phyloP scores from a whole-genome alignment of 257 asterid genomes.

The Cordia subcordata region DNA sequence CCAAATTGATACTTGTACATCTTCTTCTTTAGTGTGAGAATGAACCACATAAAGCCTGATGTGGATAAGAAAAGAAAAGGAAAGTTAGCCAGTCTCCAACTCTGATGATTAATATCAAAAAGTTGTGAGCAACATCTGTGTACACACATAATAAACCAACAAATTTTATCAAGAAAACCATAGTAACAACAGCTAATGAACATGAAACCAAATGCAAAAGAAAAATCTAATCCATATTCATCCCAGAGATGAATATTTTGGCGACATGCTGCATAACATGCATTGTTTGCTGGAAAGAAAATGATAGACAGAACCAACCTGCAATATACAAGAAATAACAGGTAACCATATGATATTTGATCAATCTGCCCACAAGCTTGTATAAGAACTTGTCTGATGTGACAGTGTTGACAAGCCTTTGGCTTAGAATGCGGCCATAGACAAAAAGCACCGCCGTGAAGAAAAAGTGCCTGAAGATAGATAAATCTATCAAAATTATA shows the following conservation, averaged over 20 bases:
- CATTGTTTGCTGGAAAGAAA: too few species aligned
- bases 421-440: conserved; percentile 82
- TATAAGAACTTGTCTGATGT: conserved; percentile 62
- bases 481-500: not conserved
- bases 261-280: too few species aligned
- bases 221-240: too few species aligned
- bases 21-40: conserved; percentile 79
- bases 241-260: too few species aligned
- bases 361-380: conserved; percentile 61
- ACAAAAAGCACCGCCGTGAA: conserved; percentile 82
- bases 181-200: too few species aligned
- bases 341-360: conserved; percentile 91
- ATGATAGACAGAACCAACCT: conserved; percentile 34
- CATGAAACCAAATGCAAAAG: too few species aligned
- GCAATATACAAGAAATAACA: conserved; percentile 79
- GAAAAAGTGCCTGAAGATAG: conserved; percentile 70
- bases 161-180: too few species aligned
- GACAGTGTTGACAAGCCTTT: conserved; percentile 79
- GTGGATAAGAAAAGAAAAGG: too few species aligned
- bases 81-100: too few species aligned
- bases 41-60: conserved; percentile 90
- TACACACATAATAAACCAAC: too few species aligned
- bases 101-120: too few species aligned
- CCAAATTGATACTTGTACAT: conserved; percentile 92
- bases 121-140: too few species aligned